Evolutionary conservation across 257 asterid genomes (phyloP), one percentile per base, ranked within the genome.

Genomic region (Striga asiatica): DNA sequence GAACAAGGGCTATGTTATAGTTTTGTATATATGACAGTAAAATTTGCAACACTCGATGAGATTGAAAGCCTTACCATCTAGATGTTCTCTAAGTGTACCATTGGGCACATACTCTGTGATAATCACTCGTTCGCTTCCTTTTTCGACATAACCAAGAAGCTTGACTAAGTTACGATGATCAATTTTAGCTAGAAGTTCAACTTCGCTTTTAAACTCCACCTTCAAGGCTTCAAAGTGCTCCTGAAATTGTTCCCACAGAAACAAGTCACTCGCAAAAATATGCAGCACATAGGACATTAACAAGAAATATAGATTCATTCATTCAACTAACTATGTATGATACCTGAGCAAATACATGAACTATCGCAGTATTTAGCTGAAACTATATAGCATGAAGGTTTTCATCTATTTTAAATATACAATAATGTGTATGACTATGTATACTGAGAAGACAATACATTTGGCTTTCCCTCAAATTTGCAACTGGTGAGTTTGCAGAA

Each of bases 61-160:
- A 25, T 55, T 58, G 12, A 56, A 68, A 48, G 69, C 34, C 46
- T 69, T 82, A 92, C 99, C 99, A 61, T 92, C 99, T 34, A 92
- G 76, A 75, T 88, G 94, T 64, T 92, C 99, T 76, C 99, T 77
- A 50, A 92, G 95, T 58, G 91, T 88, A 68, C 99, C 97, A 45
- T 92, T 92, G 23, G 97, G 82, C 48, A 92, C 95, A 68, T 71
- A 88, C 76, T 92, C 97, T 9, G 97, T 88, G 59, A 92, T 83
- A 61, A 92, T 76, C 58, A 92, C 71, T 52, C 95, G 94, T 25
- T 92, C 99, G 22, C 65, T 74, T 71, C 94, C 97, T 54, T 69
- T 78, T 65, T 92, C 97, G 63, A 92, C 70, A 58, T 79, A 92
- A 61, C 95, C 99, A 64, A 92, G 95, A 51, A 84, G 85, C 85